Percentiles rank a stretch among this genome's conserved stretches.
Evolutionary conservation across 371 early-diverging fungal species (phyloP).

Genomic region (Rhizomucor miehei): DNA sequence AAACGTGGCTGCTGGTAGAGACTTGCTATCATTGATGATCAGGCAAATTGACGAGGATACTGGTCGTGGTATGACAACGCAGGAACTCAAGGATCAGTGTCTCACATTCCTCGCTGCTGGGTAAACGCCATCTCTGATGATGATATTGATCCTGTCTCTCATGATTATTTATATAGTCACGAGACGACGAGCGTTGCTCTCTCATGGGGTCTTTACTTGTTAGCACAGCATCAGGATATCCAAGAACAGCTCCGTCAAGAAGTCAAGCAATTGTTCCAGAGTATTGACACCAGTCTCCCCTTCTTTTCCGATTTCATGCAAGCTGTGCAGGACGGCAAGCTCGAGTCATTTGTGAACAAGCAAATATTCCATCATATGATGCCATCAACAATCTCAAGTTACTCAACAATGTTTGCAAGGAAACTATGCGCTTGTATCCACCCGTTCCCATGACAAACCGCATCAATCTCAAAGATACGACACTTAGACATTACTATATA

Average conservation of each 20-base stretch:
- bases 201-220: slow-evolving; percentile 54
- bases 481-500: slow-evolving; percentile 37
- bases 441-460: slow-evolving; percentile 53
- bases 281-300: neutral
- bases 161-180: slow-evolving; percentile 18
- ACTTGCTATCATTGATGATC: slow-evolving; percentile 34
- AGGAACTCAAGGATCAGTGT: slow-evolving; percentile 24
- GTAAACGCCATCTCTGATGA: slow-evolving; percentile 12
- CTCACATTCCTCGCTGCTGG: slow-evolving; percentile 36
- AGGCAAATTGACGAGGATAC: slow-evolving; percentile 13
- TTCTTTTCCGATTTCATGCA: slow-evolving; percentile 1
- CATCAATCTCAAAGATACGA: slow-evolving; percentile 38
- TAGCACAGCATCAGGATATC: slow-evolving; percentile 40
- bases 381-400: slow-evolving; percentile 41
- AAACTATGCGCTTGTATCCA: slow-evolving; percentile 51
- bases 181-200: slow-evolving; percentile 53
- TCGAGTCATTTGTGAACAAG: neutral
- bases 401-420: slow-evolving; percentile 52
- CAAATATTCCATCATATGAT: slow-evolving; percentile 27
- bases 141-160: neutral
- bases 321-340: too few relatives aligned
- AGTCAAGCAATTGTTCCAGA: slow-evolving; percentile 12
- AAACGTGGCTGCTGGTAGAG: slow-evolving; percentile 12
- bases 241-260: slow-evolving; percentile 49
- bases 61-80: slow-evolving; percentile 28